A percentile compares a stretch with the other conserved stretches of the same genome.
Evolutionary conservation across 2,329 filamentous ascomycete genomes (phyloP).

Genomic region (Fusarium continuum): DNA sequence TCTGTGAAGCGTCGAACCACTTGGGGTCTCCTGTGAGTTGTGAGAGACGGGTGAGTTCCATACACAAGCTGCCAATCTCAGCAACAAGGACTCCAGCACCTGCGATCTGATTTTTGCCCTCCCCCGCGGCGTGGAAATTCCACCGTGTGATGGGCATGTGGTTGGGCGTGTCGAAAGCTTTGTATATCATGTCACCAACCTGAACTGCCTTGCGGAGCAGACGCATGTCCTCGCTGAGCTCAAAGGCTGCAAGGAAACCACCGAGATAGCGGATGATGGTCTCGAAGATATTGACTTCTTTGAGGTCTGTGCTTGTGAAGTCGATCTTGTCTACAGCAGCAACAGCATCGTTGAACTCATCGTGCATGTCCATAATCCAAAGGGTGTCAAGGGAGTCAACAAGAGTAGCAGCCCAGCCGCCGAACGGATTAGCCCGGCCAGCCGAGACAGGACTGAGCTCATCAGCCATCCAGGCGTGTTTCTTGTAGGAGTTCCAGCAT

Average conservation of each 20-base stretch:
- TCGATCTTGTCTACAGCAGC: conserved; percentile 66
- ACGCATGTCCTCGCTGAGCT: conserved; percentile 66
- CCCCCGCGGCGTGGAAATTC: conserved; percentile 52
- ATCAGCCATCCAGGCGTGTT: conserved; percentile 70
- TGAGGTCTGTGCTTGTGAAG: conserved; percentile 61
- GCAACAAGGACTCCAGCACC: conserved; percentile 55
- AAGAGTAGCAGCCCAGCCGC: conserved; percentile 73
- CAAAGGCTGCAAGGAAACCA: conserved; percentile 74
- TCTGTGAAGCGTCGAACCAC: conserved; percentile 76
- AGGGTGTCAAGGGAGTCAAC: conserved; percentile 76
- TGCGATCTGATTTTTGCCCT: conserved; percentile 41
- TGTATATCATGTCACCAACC: conserved; percentile 70
- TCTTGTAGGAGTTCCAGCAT: conserved; percentile 67
- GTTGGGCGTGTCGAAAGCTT: conserved; percentile 74
- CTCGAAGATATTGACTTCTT: conserved; percentile 72
- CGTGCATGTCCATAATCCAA: conserved; percentile 74
- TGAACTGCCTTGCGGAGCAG: conserved; percentile 70
- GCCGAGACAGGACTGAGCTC: conserved; percentile 68
- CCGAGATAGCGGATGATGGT: conserved; percentile 77
- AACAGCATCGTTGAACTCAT: conserved; percentile 72
- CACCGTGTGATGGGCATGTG: conserved; percentile 67
- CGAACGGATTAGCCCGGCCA: conserved; percentile 64
- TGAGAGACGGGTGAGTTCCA: conserved; percentile 78
- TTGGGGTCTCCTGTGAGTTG: conserved; percentile 77
- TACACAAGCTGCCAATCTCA: conserved; percentile 69